A percentile compares a stretch with the other conserved stretches of the same genome.
These are phyloP conservation scores for Rauvolfia tetraphylla DNA, from an alignment of 257 asterid genomes.

Conservation along the genomic window DNA sequence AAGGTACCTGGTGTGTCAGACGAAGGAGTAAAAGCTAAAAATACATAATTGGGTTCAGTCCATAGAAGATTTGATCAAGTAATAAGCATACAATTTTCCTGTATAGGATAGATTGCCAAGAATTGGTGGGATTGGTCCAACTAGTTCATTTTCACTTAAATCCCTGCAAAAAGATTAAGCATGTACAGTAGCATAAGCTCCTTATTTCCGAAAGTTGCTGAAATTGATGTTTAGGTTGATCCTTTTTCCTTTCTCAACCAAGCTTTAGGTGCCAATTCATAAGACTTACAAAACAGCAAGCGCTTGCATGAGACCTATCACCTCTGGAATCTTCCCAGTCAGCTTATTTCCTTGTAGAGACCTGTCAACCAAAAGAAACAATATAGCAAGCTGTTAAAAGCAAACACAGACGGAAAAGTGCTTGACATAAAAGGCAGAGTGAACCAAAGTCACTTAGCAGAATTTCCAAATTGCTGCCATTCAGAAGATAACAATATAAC, in stretches of 20 bases:
- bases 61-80: neutral
- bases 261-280: neutral
- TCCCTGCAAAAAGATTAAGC: conserved; percentile 48
- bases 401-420: neutral
- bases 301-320: conserved; percentile 97
- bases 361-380: conserved; percentile 31
- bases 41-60: neutral
- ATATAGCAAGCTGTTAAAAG: neutral
- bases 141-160: conserved; percentile 84
- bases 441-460: neutral
- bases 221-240: neutral
- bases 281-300: conserved; percentile 93
- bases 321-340: conserved; percentile 90
- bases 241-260: neutral
- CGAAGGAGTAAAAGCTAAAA: neutral
- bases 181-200: neutral
- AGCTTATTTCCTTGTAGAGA: conserved; percentile 92
- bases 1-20: conserved; percentile 55
- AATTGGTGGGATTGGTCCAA: conserved; percentile 81
- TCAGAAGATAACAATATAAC: neutral
- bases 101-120: conserved; percentile 94
- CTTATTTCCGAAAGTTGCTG: neutral
- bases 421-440: neutral
- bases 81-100: conserved; percentile 76
- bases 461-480: neutral